Conservation (phyloP, 805 yeast genomes). For the Yarrowia sp. region DNA sequence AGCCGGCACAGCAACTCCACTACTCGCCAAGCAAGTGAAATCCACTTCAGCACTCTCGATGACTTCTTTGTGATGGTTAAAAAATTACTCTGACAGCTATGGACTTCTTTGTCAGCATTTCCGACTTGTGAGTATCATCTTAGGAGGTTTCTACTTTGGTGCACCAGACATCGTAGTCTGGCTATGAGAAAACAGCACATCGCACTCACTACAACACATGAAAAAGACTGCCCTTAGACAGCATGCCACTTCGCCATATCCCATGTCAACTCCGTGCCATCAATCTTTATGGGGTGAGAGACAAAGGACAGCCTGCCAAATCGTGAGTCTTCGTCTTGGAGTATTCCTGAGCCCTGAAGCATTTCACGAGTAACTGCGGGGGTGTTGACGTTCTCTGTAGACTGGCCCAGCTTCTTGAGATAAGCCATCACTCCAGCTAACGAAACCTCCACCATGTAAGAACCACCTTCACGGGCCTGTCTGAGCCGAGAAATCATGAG, state of each 20-base stretch:
- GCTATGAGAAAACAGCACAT: too few relatives aligned
- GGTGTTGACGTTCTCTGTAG: background rate
- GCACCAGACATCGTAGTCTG: too few relatives aligned
- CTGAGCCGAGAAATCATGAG: background rate
- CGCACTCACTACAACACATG: too few relatives aligned
- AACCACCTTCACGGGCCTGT: constrained; percentile 5
- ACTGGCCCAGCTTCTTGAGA: background rate
- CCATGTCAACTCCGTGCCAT: background rate
- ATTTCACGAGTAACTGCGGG: background rate
- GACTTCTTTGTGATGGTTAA: too few relatives aligned
- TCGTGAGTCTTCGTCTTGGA: background rate
- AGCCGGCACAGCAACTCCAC: too few relatives aligned
- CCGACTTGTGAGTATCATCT: too few relatives aligned
- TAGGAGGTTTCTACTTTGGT: too few relatives aligned
- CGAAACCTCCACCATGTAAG: background rate
- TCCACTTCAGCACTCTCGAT: too few relatives aligned
- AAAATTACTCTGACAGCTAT: too few relatives aligned
- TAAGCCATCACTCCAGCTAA: background rate
- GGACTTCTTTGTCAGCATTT: too few relatives aligned
- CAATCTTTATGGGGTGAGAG: background rate
- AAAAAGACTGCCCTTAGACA: too few relatives aligned
- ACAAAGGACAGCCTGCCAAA: background rate
- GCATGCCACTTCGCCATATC: background rate
- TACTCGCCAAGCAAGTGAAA: too few relatives aligned
- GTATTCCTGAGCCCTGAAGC: background rate